Conservation (phyloP, 208 protist species). For the Trypanosoma melophagium region DNA sequence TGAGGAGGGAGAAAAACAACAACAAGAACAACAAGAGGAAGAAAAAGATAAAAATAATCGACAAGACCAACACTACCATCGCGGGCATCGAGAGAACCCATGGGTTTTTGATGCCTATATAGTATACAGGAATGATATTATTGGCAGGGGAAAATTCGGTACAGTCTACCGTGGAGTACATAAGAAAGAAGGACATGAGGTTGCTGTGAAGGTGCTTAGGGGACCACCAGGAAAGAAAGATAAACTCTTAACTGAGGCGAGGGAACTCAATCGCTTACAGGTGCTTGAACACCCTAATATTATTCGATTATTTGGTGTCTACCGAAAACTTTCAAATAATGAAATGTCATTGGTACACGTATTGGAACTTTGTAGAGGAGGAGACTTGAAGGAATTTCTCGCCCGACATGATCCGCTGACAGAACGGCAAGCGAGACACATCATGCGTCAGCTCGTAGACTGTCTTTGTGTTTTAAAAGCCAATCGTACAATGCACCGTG, state of each 20-base stretch:
- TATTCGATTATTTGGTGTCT: slow-evolving; percentile 20
- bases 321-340: slow-evolving; percentile 5
- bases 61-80: background rate
- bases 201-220: slow-evolving; percentile 52
- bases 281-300: slow-evolving; percentile 39
- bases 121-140: slow-evolving; percentile 21
- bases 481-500: slow-evolving; percentile 75
- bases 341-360: slow-evolving; percentile 32
- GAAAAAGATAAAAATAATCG: too few species aligned
- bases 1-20: background rate
- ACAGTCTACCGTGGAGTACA: slow-evolving; percentile 45
- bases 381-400: slow-evolving; percentile 46
- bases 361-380: slow-evolving; percentile 66
- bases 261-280: slow-evolving; percentile 37
- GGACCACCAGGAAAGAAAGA: slow-evolving; percentile 6
- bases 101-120: slow-evolving; percentile 17
- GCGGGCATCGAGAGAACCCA: background rate
- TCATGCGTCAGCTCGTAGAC: slow-evolving; percentile 70
- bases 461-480: slow-evolving; percentile 47
- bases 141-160: slow-evolving; percentile 61
- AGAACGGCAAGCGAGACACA: slow-evolving; percentile 34
- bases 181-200: slow-evolving; percentile 20
- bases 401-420: slow-evolving; percentile 21
- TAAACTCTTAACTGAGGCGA: slow-evolving; percentile 27
- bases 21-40: too few species aligned